Conservation (phyloP, 768 basidiomycete species). For the Thelephora ganbajun region DNA sequence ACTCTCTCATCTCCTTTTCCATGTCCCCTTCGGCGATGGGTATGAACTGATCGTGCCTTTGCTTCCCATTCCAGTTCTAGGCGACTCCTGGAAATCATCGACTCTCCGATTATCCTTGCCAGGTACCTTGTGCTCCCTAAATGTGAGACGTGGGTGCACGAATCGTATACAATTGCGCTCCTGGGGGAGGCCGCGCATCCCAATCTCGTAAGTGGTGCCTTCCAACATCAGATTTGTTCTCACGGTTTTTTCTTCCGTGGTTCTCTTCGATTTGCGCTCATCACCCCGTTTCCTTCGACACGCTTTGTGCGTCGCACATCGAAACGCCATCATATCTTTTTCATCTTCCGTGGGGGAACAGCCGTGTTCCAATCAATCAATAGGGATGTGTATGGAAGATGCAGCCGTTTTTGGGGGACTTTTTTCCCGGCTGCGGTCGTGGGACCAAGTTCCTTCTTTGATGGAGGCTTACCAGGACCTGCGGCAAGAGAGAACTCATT, state of each 20-base stretch:
- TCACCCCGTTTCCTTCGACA: neutral
- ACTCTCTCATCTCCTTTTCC: too few relatives aligned
- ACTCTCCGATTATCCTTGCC: constrained; percentile 24
- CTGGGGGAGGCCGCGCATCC: constrained; percentile 55
- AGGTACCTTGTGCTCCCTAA: constrained; percentile 18
- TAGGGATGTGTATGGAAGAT: constrained; percentile 45
- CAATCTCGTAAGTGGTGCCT: constrained; percentile 25
- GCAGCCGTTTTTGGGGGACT: constrained; percentile 44
- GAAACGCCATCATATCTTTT: neutral
- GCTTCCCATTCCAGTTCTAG: constrained; percentile 18
- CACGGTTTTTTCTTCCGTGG: neutral
- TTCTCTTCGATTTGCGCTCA: neutral
- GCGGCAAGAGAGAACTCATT: constrained; percentile 34
- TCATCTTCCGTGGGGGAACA: constrained; percentile 10
- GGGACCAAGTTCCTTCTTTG: constrained; percentile 34
- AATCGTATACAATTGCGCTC: constrained; percentile 30
- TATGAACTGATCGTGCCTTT: neutral
- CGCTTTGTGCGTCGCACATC: neutral
- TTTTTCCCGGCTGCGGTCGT: constrained; percentile 35
- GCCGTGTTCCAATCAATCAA: constrained; percentile 41
- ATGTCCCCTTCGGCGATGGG: neutral
- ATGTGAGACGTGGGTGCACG: constrained; percentile 35
- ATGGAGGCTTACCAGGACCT: constrained; percentile 45
- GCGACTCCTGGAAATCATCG: constrained; percentile 18
- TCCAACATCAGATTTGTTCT: too few relatives aligned